Base-by-base conservation (phyloP, 768 basidiomycete species). In the Tulasnella sp. region DNA sequence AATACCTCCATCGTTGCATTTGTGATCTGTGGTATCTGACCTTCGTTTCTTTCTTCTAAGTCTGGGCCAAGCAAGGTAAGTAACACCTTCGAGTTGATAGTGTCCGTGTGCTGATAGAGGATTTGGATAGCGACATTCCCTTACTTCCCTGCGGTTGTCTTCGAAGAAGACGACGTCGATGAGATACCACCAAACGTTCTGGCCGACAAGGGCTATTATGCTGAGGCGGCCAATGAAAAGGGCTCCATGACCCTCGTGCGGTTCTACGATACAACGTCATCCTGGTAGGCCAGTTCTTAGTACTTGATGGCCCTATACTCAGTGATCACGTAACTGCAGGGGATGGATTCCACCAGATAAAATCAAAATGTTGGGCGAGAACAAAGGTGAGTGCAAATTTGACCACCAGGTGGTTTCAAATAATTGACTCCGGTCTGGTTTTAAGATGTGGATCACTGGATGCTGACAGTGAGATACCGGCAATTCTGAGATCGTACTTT, bases 91-190 rank as follows among this genome's bases (percentile, higher is more conserved):
- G 21, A 42, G 10, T 73, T 36, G 2, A 39, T 5, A 34, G 10
- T 1, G 3, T 27, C 44, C 44, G n/a, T 77, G 74, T 4, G 68
- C 62, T 72, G 76, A 74, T 73, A 34, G 56, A 27, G 27, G 38
- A 80, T 18, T 31, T 71, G 36, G 18, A 36, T 46, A 94, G 94
- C 87, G 46, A 89, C 91, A 0, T 96, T 88, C 82, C 96, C 96
- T 1, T 97, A 92, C 91, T 97, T 93, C 92, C 94, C 96, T 56
- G 96, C 92, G 12, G 90, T 93, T 12, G 89, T 96, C 21, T 92
- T 88, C 75, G 90, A 91, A 36, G 88, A 89, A 12, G 89, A 91
- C 56, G 89, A 92, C 72, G 71, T 73, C 38, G 84, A 86, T 1
- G 84, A 84, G 0, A 88, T 95, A n/a, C 93, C 93, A 0, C 74